Evolutionary conservation across 495 filamentous ascomycete species (phyloP), one percentile per base, ranked within the genome.

Genomic region (Amniculicola lignicola): DNA sequence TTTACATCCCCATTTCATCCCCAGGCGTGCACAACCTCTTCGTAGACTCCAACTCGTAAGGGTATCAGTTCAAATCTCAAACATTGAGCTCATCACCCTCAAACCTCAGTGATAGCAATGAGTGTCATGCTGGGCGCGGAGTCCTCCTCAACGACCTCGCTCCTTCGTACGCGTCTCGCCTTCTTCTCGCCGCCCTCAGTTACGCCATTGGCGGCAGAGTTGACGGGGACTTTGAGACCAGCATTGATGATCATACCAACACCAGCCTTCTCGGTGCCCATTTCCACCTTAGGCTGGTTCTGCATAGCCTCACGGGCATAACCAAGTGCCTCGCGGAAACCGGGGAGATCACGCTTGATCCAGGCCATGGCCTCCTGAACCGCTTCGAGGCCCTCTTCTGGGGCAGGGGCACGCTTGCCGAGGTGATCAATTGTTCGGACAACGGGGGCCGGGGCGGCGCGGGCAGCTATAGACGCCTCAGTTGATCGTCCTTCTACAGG

Each of bases 81-180:
- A n/a, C n/a, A n/a, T n/a, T n/a, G n/a, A n/a, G n/a, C n/a, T n/a
- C 18, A 33, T 22, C 14, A 2, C 29, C 29, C 33, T 61, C 45
- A 61, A 29, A 66, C 58, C 35, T 66, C 63, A n/a, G 63, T 63
- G 53, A 66, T 66, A 12, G 63, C 63, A 15, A 66, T 54, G 35
- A 66, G 59, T 1, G 63, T 66, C 48, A 66, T 66, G 37, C 57
- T 66, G 25, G 51, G 57, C 22, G 39, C 48, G 0, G 44, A 43
- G 24, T 54, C 59, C 45, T 59, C 54, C 9, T 29, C 40, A 16
- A 57, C 42, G 18, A 52, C 63, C 24, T 57, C 55, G 18, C 31
- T 40, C n/a, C 48, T 28, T n/a, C n/a, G n/a, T n/a, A n/a, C n/a
- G n/a, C n/a, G n/a, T n/a, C n/a, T n/a, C n/a, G n/a, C n/a, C 51